These are phyloP conservation scores for Monsonia emarginata DNA, from an alignment of 441 rosid genomes.

Conservation along the genomic window DNA sequence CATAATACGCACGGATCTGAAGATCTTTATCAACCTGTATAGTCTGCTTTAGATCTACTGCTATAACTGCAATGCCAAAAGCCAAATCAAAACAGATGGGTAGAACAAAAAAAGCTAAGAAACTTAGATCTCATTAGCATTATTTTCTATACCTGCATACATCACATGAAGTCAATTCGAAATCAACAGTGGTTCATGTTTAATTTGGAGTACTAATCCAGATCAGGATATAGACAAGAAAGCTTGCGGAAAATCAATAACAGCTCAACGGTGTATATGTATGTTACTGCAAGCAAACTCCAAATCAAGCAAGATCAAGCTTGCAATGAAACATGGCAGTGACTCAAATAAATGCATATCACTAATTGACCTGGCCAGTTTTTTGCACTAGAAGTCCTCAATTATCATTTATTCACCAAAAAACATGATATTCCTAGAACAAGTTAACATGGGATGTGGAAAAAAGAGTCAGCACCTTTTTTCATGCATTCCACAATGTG, in stretches of 20 bases:
- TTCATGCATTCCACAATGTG: constrained; percentile 72
- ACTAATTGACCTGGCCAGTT: background rate
- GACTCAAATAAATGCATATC: background rate
- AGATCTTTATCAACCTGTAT: constrained; percentile 82
- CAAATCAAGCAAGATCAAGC: too few relatives aligned
- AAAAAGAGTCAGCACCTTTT: constrained; percentile 38
- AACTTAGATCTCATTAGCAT: background rate
- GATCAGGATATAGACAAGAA: background rate
- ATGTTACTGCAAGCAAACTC: too few relatives aligned
- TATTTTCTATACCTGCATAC: background rate
- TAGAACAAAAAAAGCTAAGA: background rate
- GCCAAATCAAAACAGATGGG: background rate
- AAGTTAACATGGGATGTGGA: background rate
- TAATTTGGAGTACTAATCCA: background rate
- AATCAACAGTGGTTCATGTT: background rate
- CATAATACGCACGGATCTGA: constrained; percentile 85
- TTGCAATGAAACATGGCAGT: background rate
- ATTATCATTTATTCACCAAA: background rate
- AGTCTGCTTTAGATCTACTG: constrained; percentile 87
- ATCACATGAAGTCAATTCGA: background rate
- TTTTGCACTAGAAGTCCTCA: background rate
- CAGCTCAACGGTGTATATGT: background rate
- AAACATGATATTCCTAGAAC: background rate
- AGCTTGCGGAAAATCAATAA: background rate
- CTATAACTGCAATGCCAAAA: constrained; percentile 43